Base-by-base conservation (phyloP, 306 rosid species). In the Delonix regia region DNA sequence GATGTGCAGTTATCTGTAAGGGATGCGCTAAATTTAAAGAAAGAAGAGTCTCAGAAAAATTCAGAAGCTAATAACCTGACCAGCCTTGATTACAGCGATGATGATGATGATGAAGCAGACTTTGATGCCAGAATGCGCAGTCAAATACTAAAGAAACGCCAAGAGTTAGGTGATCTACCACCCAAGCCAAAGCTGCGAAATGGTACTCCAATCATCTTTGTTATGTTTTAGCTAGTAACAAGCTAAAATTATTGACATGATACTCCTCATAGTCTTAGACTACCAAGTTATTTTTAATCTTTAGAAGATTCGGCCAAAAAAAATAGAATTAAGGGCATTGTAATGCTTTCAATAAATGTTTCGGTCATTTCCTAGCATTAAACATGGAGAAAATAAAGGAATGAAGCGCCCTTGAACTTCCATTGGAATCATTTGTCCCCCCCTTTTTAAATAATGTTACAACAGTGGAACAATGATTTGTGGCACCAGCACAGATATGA, bases 71-170 rank as follows among this genome's bases (percentile, higher is more conserved):
- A 69, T 66, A 59, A 80, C 44, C 81, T 47, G 41, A 79, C 83
- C 75, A 72, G 63, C 62, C 79, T 65, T 61, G 82, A 84, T 80
- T 78, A 84, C 63, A 82, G 94, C 24, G 90, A 90, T 77, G 92
- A 88, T 13, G 90, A 90, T 77, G 92, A 88, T 13, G 87, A 85
- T 41, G 94, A 92, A 82, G 93, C 96, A 52, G 86, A 88, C 84
- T 96, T 96, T 80, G 98, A 93, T 85, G 78, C 94, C 66, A 85
- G 92, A 70, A 96, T 96, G 99, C 97, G 98, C 69, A 81, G 71
- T 85, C 92, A 83, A 80, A 93, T 96, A 85, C 93, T 96, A 55
- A 86, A 74, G 81, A 96, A 87, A 80, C 88, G 93, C 75, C 89
- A 78, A 34, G 97, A 96, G 73, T 73, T 90, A 79, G 97, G 93